phyloP scores from a whole-genome alignment of 305 asterid genomes.

The Stenogyne calaminthoides region DNA sequence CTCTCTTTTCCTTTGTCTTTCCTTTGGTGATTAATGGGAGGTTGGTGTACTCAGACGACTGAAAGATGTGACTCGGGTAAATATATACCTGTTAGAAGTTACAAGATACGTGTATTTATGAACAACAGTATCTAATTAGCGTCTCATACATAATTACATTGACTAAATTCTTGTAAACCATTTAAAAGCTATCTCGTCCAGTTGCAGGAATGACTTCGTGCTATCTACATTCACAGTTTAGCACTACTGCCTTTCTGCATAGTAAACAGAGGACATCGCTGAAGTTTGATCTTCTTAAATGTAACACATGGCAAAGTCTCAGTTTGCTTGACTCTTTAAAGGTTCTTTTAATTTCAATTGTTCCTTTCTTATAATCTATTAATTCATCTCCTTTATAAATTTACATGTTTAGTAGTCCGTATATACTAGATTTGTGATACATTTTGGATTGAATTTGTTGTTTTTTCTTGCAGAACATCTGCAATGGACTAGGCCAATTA shows the following conservation, averaged over 20 bases:
- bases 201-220: slow-evolving; percentile 63
- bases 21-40: slow-evolving; percentile 1
- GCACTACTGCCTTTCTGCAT: slow-evolving; percentile 32
- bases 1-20: background rate
- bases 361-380: background rate
- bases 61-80: slow-evolving; percentile 2
- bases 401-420: background rate
- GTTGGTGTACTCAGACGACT: background rate
- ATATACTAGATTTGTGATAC: background rate
- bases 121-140: background rate
- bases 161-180: background rate
- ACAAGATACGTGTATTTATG: background rate
- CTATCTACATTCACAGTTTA: slow-evolving; percentile 44
- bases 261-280: slow-evolving; percentile 36
- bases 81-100: background rate
- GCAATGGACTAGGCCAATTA: slow-evolving; percentile 40
- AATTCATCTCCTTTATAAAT: background rate
- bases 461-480: slow-evolving; percentile 48
- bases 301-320: slow-evolving; percentile 39
- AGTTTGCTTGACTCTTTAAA: slow-evolving; percentile 59
- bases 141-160: background rate
- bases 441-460: slow-evolving; percentile 1
- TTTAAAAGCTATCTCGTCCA: background rate
- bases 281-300: slow-evolving; percentile 41
- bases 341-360: slow-evolving; percentile 38